phyloP scores from a whole-genome alignment of 805 yeast species.

The Saccharomycopsis fibuligera region DNA sequence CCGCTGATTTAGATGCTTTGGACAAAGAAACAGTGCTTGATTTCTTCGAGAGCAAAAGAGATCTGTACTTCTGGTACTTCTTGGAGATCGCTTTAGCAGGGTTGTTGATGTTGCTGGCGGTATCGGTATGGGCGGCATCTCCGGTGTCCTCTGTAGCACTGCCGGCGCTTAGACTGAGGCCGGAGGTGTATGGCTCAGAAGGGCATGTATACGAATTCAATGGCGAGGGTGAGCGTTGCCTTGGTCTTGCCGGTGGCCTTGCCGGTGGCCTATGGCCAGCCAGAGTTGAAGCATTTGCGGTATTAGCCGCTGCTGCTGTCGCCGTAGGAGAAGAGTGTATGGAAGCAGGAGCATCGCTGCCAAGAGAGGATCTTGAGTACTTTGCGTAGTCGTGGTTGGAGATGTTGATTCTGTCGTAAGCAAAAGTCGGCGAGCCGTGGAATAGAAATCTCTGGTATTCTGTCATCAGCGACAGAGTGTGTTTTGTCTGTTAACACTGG shows the following conservation, averaged over 20 bases:
- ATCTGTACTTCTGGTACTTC: constrained; percentile 19
- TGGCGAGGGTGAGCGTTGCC: neutral
- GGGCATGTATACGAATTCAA: neutral
- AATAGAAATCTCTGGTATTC: neutral
- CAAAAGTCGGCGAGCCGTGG: neutral
- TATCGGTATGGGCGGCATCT: neutral
- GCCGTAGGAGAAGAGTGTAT: neutral
- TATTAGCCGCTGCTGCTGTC: neutral
- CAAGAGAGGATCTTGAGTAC: constrained; percentile 14
- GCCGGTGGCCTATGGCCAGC: too few species aligned
- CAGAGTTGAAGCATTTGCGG: neutral
- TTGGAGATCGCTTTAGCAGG: constrained; percentile 9
- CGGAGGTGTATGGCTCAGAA: neutral
- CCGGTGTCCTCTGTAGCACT: too few species aligned
- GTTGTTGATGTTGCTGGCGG: neutral
- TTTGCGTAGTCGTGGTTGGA: constrained; percentile 20
- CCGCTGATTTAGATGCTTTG: neutral
- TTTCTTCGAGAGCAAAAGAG: constrained; percentile 13
- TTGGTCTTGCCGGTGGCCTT: too few species aligned
- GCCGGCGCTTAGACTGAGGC: neutral
- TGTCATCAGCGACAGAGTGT: too few species aligned
- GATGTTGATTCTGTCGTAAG: constrained; percentile 10
- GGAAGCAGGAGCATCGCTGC: neutral
- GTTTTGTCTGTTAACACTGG: too few species aligned
- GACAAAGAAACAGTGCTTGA: constrained; percentile 3